phyloP scores from a whole-genome alignment of 1,284 basidiomycete genomes.

The Papiliotrema fonsecae region DNA sequence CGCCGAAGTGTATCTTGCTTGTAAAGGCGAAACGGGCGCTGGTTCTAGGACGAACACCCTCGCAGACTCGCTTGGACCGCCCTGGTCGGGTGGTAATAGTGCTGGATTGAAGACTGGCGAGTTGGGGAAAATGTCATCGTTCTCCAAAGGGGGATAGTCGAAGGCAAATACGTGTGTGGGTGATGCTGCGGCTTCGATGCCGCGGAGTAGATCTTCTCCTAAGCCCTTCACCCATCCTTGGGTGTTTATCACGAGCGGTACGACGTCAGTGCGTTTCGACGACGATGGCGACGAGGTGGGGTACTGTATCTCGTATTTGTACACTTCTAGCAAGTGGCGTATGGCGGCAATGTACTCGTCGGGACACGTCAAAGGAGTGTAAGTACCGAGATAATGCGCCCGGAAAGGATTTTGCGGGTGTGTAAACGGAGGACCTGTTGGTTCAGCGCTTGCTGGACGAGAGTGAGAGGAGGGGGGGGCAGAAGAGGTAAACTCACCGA shows the following conservation, averaged over 20 bases:
- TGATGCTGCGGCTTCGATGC: conserved; percentile 63
- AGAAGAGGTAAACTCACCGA: conserved; percentile 55
- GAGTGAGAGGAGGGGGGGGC: neutral
- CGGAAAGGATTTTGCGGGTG: conserved; percentile 66
- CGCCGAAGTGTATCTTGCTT: conserved; percentile 59
- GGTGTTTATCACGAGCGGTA: conserved; percentile 88
- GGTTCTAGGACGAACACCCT: conserved; percentile 26
- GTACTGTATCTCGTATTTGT: conserved; percentile 64
- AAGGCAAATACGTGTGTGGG: conserved; percentile 65
- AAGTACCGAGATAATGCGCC: conserved; percentile 79
- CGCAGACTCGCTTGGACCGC: neutral
- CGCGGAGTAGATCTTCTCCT: conserved; percentile 70
- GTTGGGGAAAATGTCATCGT: conserved; percentile 5
- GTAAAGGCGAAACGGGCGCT: conserved; percentile 40
- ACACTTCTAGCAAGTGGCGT: conserved; percentile 63
- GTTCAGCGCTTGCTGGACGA: neutral
- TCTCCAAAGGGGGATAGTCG: conserved; percentile 11
- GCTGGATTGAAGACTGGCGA: conserved; percentile 18
- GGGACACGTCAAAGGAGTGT: conserved; percentile 72
- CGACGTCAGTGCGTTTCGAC: conserved; percentile 52
- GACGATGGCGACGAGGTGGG: conserved; percentile 29
- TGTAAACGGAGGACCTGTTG: conserved; percentile 73
- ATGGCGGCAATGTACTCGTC: conserved; percentile 72
- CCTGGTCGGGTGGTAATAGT: conserved; percentile 11
- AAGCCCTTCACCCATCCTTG: conserved; percentile 97